Base-by-base conservation (phyloP, 306 rosid genomes). In the Citrullus colocynthis region DNA sequence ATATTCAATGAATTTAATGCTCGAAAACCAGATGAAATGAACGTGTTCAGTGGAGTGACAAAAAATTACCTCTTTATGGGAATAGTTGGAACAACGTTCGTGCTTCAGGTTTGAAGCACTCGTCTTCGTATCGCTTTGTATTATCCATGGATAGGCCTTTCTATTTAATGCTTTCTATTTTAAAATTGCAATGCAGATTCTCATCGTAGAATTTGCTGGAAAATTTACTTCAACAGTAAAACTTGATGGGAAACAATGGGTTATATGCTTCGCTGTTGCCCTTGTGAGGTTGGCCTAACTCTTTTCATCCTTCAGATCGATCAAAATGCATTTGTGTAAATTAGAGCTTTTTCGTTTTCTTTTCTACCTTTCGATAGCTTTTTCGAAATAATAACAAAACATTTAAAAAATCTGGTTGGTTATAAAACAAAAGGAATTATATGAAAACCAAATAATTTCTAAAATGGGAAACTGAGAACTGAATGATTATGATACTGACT, bases 1-100 rank as follows among this genome's bases (percentile, higher is more conserved):
- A 87, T 94, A 84, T 94, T 90, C 77, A 92, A 94, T 7, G 97
- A 94, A 86, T 90, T 94, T 86, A 94, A 94, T 73, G 95, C 98
- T 80, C 91, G 97, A 60, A 94, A 94, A 78, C 97, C 97, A 55
- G 98, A 92, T 8, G 92, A 88, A 84, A 79, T 89, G 74, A 92
- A 94, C 70, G 91, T 89, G 36, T 94, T 94, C 86, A 52, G 54
- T 32, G 98, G 98, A 83, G 90, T 94, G 73, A 89, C 92, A 2
- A 90, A 85, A 82, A 94, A 92, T 78, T 84, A 61, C 74, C 96
- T 94, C 75, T 94, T 89, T 57, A 59, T 90, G 65, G 96, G 87
- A 78, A 92, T 94, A 74, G 74, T 94, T 74, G 97, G 89, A 83
- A 6, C 82, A 3, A 92, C 98, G 37, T 69, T 87, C n/a, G 63